Conservation (phyloP, 2,329 filamentous ascomycete species). For the Ceratocystis papillata region DNA sequence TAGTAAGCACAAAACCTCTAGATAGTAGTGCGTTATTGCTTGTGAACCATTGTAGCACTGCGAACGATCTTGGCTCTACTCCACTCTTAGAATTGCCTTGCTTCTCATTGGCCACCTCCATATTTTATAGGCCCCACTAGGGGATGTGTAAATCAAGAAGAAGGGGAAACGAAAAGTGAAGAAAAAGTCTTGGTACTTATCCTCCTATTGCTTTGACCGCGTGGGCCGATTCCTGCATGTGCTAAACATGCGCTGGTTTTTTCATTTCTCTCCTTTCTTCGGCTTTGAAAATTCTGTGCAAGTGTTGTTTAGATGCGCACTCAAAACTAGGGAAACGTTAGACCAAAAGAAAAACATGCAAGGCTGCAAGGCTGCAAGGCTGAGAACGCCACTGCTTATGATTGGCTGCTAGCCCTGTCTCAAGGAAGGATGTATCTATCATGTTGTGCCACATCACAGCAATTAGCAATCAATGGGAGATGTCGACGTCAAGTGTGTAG, state of each 20-base stretch:
- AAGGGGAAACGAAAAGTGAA: background rate
- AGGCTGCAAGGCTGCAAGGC: background rate
- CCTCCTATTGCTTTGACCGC: background rate
- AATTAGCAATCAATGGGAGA: background rate
- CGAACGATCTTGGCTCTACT: background rate
- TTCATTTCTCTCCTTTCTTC: background rate
- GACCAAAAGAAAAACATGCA: background rate
- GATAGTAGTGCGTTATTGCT: background rate
- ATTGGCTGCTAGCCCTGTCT: background rate
- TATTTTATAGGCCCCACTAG: background rate
- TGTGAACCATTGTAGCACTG: background rate
- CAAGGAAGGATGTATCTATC: background rate
- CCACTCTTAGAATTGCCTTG: conserved; percentile 6
- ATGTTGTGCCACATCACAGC: background rate
- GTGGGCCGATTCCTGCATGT: conserved; percentile 12
- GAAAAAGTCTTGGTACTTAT: background rate
- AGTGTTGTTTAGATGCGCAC: background rate
- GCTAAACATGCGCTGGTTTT: background rate
- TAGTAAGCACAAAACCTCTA: conserved; percentile 4
- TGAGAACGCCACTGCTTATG: background rate
- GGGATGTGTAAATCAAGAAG: no score
- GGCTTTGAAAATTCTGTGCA: background rate
- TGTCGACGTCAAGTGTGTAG: background rate
- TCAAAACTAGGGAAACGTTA: background rate
- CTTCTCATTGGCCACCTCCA: background rate